A percentile compares a stretch with the other conserved stretches of the same genome.
Evolutionary conservation across 2,329 filamentous ascomycete species (phyloP).

Genomic region (Aureobasidium namibiae): DNA sequence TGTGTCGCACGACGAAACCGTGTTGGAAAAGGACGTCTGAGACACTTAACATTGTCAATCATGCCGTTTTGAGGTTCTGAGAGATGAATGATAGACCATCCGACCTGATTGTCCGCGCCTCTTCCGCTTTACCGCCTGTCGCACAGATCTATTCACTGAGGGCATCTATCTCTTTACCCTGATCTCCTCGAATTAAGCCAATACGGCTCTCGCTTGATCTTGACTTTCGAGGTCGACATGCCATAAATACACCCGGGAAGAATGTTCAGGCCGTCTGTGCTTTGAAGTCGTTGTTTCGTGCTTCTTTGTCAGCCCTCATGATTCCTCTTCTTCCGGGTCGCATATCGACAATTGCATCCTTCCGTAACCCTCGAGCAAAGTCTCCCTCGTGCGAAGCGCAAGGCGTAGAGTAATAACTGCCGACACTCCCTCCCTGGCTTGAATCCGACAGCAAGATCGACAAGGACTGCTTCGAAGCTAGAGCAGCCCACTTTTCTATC

Average conservation of each 20-base stretch:
- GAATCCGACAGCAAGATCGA: background rate
- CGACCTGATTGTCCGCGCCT: background rate
- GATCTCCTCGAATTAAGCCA: background rate
- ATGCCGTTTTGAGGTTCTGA: background rate
- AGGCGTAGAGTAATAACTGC: background rate
- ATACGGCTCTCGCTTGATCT: background rate
- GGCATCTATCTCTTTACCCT: background rate
- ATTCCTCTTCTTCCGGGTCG: background rate
- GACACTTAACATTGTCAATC: background rate
- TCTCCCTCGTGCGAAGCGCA: background rate
- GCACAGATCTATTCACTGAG: background rate
- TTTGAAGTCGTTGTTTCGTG: background rate
- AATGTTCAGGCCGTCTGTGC: background rate
- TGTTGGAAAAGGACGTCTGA: background rate
- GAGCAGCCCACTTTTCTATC: background rate
- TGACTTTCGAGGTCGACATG: background rate
- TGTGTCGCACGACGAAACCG: constrained; percentile 3
- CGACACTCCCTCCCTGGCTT: background rate
- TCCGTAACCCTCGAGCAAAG: background rate
- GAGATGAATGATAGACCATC: background rate
- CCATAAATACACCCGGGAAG: background rate
- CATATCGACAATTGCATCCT: background rate
- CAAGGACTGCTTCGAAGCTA: background rate
- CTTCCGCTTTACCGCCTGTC: background rate
- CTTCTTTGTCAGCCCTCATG: background rate